Percentiles rank a stretch among this genome's conserved stretches.
phyloP scores from a whole-genome alignment of 257 asterid genomes.

The Solanum rostratum region DNA sequence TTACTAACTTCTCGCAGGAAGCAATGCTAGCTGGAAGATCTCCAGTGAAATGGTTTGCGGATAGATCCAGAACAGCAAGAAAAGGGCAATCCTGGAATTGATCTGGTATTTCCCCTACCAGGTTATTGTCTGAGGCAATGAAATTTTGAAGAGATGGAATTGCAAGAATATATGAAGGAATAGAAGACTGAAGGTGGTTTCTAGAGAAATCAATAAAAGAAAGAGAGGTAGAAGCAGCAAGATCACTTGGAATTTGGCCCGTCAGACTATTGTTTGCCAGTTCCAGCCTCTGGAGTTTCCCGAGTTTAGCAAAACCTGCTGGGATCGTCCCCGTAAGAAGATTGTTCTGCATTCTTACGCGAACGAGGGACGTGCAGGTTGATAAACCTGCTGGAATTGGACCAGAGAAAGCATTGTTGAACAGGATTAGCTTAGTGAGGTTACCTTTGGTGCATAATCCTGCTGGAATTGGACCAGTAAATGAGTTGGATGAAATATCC shows the following conservation, averaged over 20 bases:
- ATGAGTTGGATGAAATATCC: slow-evolving; percentile 47
- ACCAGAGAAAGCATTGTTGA: slow-evolving; percentile 59
- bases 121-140: slow-evolving; percentile 35
- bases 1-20: slow-evolving; percentile 55
- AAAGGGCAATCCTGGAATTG: slow-evolving; percentile 56
- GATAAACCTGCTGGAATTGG: slow-evolving; percentile 48
- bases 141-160: slow-evolving; percentile 45
- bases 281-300: slow-evolving; percentile 47
- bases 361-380: slow-evolving; percentile 41
- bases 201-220: slow-evolving; percentile 54
- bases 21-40: slow-evolving; percentile 50
- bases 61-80: slow-evolving; percentile 48
- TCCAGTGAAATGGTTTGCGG: slow-evolving; percentile 51
- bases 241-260: slow-evolving; percentile 52
- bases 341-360: slow-evolving; percentile 60
- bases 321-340: slow-evolving; percentile 51
- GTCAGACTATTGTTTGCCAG: slow-evolving; percentile 45
- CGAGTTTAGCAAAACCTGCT: slow-evolving; percentile 54
- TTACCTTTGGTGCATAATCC: slow-evolving; percentile 45
- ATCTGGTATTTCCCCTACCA: slow-evolving; percentile 53
- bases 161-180: slow-evolving; percentile 56
- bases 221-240: slow-evolving; percentile 47
- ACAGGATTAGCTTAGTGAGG: slow-evolving; percentile 56
- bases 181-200: slow-evolving; percentile 45
- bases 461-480: slow-evolving; percentile 41